Percentiles rank a stretch among this genome's conserved stretches.
Evolutionary conservation across 2,329 filamentous ascomycete species (phyloP).

Genomic region (Fusarium oligoseptatum): DNA sequence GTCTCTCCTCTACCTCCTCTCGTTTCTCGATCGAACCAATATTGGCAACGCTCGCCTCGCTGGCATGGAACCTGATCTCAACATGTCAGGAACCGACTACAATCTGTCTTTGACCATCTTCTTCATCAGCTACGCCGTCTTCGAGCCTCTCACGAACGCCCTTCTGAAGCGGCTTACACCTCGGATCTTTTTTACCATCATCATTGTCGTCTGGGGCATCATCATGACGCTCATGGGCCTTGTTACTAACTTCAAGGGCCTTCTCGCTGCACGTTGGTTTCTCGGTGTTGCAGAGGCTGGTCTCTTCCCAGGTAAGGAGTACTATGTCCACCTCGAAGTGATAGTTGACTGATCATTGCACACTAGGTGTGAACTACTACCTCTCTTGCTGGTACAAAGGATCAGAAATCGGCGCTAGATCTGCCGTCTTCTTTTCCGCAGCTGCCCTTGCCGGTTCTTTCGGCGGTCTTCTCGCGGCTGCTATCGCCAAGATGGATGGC

Average conservation of each 20-base stretch:
- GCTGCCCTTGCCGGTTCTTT: conserved; percentile 82
- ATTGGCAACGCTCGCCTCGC: conserved; percentile 64
- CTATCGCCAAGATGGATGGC: conserved; percentile 75
- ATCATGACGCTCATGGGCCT: conserved; percentile 65
- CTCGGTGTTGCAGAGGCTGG: conserved; percentile 77
- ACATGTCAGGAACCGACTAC: conserved; percentile 60
- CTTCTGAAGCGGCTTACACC: conserved; percentile 74
- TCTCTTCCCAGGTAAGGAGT: conserved; percentile 65
- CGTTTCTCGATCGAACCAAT: conserved; percentile 57
- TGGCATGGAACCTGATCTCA: conserved; percentile 34
- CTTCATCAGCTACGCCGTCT: conserved; percentile 77
- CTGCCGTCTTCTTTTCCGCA: conserved; percentile 83
- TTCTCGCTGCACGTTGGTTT: conserved; percentile 65
- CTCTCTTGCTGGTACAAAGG: conserved; percentile 85
- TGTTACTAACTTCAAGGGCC: conserved; percentile 58
- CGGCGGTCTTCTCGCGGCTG: conserved; percentile 77
- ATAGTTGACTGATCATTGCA: neutral
- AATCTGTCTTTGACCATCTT: conserved; percentile 72
- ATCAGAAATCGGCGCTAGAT: conserved; percentile 78
- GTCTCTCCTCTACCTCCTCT: conserved; percentile 68
- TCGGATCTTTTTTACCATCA: conserved; percentile 72
- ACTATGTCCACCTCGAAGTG: accelerated
- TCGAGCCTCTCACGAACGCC: conserved; percentile 74
- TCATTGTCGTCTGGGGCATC: conserved; percentile 70
- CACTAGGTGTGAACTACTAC: conserved; percentile 70